Base-by-base conservation (phyloP, 2,329 filamentous ascomycete species). In the Venturia oleaginea region DNA sequence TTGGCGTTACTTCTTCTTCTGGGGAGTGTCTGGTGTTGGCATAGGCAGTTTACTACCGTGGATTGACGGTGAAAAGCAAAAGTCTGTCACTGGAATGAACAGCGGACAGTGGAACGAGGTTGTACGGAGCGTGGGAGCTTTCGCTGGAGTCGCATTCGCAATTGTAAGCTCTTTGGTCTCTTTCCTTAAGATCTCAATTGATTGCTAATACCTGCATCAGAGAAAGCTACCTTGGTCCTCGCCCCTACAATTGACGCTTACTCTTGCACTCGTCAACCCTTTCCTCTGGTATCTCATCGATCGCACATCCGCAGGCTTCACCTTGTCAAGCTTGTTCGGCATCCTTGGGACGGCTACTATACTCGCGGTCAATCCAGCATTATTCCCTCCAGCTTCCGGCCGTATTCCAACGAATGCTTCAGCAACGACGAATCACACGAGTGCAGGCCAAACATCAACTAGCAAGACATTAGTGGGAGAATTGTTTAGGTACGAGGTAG, bases 271-370 rank as follows among this genome's bases (percentile, higher is more conserved):
- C 66, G 91, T 89, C 24, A 97, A 97, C 73, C 93, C 94, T 1
- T 89, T 94, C 11, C 80, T 99, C 22, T 99, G 94, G 94, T 99
- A 96, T 76, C 81, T 97, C 30, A 89, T 99, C 72, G 94, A 99
- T 76, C 90, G 93, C 61, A 94, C 91, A 59, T 87, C 86, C 69
- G 84, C 92, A 0, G 94, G 94, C 4, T 89, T 97, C 69, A 78
- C 94, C 40, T 83, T 97, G 64, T 92, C 91, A 0, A 81, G 87
- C 17, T 78, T 84, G 1, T 87, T 96, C 13, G 89, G 91, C 1
- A 73, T 93, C 32, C 78, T 83, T 0, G 91, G 93, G 8, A 92
- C 92, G 11, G 83, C 84, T 17, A 75, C 91, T 19, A 78, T 96
- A 22, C 83, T 96, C 65, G 83, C 86, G 17, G 81, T 93, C 40